Conservation (phyloP, 805 yeast genomes). For the Kodamaea kakaduensis region DNA sequence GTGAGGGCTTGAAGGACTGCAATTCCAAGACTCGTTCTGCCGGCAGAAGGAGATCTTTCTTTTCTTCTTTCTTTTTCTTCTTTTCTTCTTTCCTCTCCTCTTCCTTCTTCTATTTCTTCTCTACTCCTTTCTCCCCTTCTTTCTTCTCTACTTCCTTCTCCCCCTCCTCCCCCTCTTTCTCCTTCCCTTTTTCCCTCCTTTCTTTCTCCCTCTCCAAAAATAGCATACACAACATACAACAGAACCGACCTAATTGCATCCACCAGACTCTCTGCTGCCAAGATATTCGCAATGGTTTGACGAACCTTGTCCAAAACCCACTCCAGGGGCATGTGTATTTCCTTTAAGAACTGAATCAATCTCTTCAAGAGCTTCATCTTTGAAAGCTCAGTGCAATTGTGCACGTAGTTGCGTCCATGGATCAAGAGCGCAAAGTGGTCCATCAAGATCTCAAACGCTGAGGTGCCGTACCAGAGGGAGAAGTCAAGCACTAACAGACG, state of each 20-base stretch:
- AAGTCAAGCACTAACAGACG: conserved; percentile 46
- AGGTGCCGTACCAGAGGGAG: conserved; percentile 63
- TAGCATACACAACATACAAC: conserved; percentile 44
- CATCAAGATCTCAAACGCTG: conserved; percentile 49
- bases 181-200: neutral
- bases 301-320: conserved; percentile 10
- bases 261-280: conserved; percentile 43
- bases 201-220: neutral
- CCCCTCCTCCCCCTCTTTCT: too few relatives aligned
- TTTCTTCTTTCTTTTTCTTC: conserved; percentile 44
- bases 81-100: neutral
- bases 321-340: neutral
- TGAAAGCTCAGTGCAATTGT: conserved; percentile 49
- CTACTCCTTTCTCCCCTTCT: neutral
- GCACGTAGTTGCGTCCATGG: conserved; percentile 22
- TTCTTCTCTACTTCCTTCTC: conserved; percentile 36
- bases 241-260: conserved; percentile 52
- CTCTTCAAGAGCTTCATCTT: conserved; percentile 48
- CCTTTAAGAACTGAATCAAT: conserved; percentile 47
- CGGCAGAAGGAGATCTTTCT: too few relatives aligned
- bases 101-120: neutral
- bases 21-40: conserved; percentile 27
- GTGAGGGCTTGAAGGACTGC: conserved; percentile 25
- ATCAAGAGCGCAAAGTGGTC: conserved; percentile 57
- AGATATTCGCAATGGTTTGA: conserved; percentile 19